Evolutionary conservation across 345 rosid genomes (phyloP).

Genomic region (Salix udensis): DNA sequence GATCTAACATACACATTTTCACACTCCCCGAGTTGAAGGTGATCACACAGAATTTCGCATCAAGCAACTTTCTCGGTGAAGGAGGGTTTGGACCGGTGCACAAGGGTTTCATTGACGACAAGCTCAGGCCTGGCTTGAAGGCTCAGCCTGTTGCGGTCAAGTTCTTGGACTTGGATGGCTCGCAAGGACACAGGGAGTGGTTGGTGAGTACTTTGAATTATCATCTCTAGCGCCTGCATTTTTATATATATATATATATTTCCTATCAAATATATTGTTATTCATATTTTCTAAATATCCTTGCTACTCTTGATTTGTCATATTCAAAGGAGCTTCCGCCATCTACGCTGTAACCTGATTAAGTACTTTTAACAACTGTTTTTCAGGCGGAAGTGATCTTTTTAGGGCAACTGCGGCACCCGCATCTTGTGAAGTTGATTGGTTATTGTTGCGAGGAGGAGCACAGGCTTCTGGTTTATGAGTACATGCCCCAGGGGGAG

Average conservation of each 20-base stretch:
- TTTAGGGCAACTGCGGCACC: conserved; percentile 73
- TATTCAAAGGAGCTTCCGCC: neutral
- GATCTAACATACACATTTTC: conserved; percentile 70
- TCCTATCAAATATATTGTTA: too few species aligned
- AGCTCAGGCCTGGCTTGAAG: conserved; percentile 71
- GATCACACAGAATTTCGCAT: conserved; percentile 70
- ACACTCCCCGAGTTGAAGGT: conserved; percentile 67
- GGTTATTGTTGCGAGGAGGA: conserved; percentile 92
- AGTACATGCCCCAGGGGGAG: conserved; percentile 95
- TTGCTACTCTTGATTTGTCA: neutral
- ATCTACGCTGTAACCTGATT: too few species aligned
- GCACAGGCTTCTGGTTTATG: conserved; percentile 74
- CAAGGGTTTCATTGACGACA: conserved; percentile 83
- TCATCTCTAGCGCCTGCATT: neutral
- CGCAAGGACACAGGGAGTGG: conserved; percentile 93
- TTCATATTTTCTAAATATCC: neutral
- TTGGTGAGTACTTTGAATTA: conserved; percentile 44
- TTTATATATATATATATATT: too few species aligned
- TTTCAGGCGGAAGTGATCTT: conserved; percentile 79
- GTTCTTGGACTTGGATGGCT: conserved; percentile 68
- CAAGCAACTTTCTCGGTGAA: conserved; percentile 68
- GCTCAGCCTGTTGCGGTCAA: conserved; percentile 92
- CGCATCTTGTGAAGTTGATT: conserved; percentile 75
- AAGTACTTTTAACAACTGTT: neutral
- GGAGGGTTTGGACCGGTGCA: conserved; percentile 94